Base-by-base conservation (phyloP, 164 flowering plant genomes). In the Vitis rupestris region DNA sequence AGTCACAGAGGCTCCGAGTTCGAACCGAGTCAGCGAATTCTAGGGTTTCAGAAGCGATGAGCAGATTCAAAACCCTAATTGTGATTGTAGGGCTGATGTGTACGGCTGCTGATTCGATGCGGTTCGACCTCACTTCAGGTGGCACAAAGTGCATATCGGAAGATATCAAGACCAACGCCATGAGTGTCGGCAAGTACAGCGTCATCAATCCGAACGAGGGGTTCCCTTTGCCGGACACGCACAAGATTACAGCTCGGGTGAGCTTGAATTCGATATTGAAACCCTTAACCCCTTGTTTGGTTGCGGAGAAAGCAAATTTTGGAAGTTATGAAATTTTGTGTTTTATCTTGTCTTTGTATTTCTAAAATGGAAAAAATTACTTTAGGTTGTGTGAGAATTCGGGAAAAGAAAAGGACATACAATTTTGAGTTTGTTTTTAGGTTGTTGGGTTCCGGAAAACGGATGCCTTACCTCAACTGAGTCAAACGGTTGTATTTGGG, bases 61-160 rank as follows among this genome's bases (percentile, higher is more conserved):
- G 44, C 44, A 37, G 44, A 37, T 37, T 37, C 44, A 37, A 37
- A 37, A 37, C 10, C 44, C 4, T 63, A 9, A 8, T 55, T 14
- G 5, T 68, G 10, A 15, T 70, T 27, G 19, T 72, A 3, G 68
- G 67, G 1, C 7, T 74, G 16, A n/a, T 66, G 19, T 64, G 47
- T 4, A 72, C 57, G 13, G 30, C 65, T 1, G 79, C 71, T 30
- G 59, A 82, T 15, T 85, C 90, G 10, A 77, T 89, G 70, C 85
- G 86, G 15, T 89, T 92, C 65, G 96, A 92, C 37, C 70, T 92
- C 19, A 60, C 61, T 74, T 85, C 93, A 1, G 91, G 94, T 1
- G 62, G 72, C 61, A 80, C 86, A 30, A 92, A 90, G 52, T 92
- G 98, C 82, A 84, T 90, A 37, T 60, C 90, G 7, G 98, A 92